Percentiles rank a stretch among this genome's conserved stretches.
These are phyloP conservation scores for Coniochaeta hoffmannii DNA, from an alignment of 2,329 filamentous ascomycete species.

Conservation along the genomic window DNA sequence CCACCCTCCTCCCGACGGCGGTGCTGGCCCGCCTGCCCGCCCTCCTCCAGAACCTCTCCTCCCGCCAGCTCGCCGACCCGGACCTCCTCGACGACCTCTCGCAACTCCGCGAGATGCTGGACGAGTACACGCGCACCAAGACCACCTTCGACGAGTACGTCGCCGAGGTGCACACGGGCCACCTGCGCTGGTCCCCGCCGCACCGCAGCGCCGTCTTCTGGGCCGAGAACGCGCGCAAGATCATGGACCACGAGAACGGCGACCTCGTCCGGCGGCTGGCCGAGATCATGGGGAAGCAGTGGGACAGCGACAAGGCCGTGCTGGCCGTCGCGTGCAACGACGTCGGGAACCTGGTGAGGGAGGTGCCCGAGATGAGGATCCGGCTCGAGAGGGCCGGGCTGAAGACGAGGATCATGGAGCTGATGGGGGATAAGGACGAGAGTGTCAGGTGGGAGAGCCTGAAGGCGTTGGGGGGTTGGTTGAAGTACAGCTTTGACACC, in stretches of 20 bases:
- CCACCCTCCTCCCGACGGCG: constrained; percentile 74
- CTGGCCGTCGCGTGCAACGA: constrained; percentile 91
- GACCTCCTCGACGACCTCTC: constrained; percentile 58
- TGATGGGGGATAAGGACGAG: constrained; percentile 87
- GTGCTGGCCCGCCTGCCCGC: constrained; percentile 75
- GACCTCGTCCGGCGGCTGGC: constrained; percentile 72
- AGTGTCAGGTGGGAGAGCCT: constrained; percentile 88
- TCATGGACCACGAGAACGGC: constrained; percentile 76
- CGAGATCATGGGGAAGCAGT: constrained; percentile 71
- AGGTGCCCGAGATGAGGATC: constrained; percentile 75
- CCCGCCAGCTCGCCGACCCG: constrained; percentile 56
- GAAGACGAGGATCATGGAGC: constrained; percentile 83
- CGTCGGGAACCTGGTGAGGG: constrained; percentile 79
- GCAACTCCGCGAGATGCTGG: constrained; percentile 50
- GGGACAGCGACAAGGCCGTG: constrained; percentile 77
- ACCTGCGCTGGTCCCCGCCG: constrained; percentile 87
- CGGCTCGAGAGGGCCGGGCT: constrained; percentile 77
- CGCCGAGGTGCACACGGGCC: constrained; percentile 76
- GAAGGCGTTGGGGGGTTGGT: constrained; percentile 64
- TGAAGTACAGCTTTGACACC: constrained; percentile 56
- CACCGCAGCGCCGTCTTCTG: constrained; percentile 84
- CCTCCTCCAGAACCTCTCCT: constrained; percentile 54
- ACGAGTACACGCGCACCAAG: constrained; percentile 63
- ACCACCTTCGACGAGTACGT: constrained; percentile 84
- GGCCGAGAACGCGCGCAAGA: constrained; percentile 82